Evolutionary conservation across 768 basidiomycete species (phyloP).

Genomic region (Tulasnella sp.): DNA sequence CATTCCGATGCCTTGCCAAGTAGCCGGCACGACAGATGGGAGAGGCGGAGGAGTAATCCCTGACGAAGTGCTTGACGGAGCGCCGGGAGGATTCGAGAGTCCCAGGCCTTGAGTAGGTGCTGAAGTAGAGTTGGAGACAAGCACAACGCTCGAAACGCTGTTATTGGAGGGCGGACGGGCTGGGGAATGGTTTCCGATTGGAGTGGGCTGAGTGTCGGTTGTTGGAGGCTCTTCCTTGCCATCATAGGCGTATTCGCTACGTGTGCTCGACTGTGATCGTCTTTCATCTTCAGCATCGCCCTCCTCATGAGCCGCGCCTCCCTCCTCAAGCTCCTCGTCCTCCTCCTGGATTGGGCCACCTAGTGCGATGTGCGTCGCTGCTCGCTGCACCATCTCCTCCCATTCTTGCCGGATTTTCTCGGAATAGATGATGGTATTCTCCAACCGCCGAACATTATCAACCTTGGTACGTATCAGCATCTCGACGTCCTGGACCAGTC

Average conservation of each 20-base stretch:
- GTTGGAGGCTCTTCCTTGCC: constrained; percentile 30
- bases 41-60: constrained; percentile 27
- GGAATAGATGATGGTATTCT: constrained; percentile 92
- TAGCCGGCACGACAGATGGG: constrained; percentile 16
- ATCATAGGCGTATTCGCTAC: constrained; percentile 55
- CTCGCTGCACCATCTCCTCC: constrained; percentile 78
- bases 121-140: constrained; percentile 27
- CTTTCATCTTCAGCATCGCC: constrained; percentile 30
- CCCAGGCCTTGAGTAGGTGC: constrained; percentile 27
- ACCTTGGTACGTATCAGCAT: constrained; percentile 87
- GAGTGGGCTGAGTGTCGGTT: constrained; percentile 51
- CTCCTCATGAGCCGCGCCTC: constrained; percentile 27
- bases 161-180: constrained; percentile 9
- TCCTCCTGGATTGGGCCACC: constrained; percentile 43
- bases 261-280: constrained; percentile 44
- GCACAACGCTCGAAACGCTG: background rate
- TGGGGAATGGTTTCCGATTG: constrained; percentile 51
- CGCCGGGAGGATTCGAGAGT: constrained; percentile 26
- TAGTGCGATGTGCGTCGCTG: constrained; percentile 35
- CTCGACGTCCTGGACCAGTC: constrained; percentile 81
- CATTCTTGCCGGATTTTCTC: constrained; percentile 97
- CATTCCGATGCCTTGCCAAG: constrained; percentile 31
- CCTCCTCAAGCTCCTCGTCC: constrained; percentile 38
- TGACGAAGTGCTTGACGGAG: constrained; percentile 28
- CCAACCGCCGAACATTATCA: constrained; percentile 90